Percentiles rank a stretch among this genome's conserved stretches.
phyloP scores from a whole-genome alignment of 176 grass and related monocot genomes.

The Saccharum spontaneum region DNA sequence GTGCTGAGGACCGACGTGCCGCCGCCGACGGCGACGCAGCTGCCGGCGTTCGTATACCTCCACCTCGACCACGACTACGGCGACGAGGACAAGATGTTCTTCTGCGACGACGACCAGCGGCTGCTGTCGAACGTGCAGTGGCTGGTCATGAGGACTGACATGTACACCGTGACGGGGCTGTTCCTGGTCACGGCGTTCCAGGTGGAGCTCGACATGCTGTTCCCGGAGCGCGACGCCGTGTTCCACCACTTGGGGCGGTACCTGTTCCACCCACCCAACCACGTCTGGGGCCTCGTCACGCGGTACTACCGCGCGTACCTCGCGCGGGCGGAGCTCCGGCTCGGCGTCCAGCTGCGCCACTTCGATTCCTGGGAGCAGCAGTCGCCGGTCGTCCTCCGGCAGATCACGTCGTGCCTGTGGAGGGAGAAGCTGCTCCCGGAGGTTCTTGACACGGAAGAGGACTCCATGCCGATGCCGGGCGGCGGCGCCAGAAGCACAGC shows the following conservation, averaged over 20 bases:
- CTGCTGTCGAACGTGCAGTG: conserved; percentile 37
- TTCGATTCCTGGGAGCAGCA: conserved; percentile 9
- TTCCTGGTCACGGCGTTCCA: conserved; percentile 49
- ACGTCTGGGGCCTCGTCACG: conserved; percentile 62
- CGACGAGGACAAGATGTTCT: conserved; percentile 67
- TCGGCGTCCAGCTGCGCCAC: conserved; percentile 55
- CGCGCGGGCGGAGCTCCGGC: conserved; percentile 20
- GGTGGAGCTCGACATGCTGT: conserved; percentile 47
- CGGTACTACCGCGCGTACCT: conserved; percentile 55
- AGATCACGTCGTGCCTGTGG: conserved; percentile 40
- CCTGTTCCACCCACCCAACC: conserved; percentile 62
- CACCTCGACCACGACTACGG: conserved; percentile 60
- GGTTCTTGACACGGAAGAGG: not conserved
- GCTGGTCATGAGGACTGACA: conserved; percentile 50
- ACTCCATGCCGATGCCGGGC: not conserved
- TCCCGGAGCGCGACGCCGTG: conserved; percentile 58
- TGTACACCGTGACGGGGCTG: conserved; percentile 49
- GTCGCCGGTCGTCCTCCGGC: conserved; percentile 29
- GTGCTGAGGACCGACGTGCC: not conserved
- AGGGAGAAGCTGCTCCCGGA: conserved; percentile 48
- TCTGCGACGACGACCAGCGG: conserved; percentile 63
- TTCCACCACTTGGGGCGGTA: conserved; percentile 63
- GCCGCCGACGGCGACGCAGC: not conserved
- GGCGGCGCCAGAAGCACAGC: not conserved
- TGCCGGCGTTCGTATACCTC: conserved; percentile 54